Evolutionary conservation across 1,284 basidiomycete genomes (phyloP).

Genomic region (Heliocybe sulcata): DNA sequence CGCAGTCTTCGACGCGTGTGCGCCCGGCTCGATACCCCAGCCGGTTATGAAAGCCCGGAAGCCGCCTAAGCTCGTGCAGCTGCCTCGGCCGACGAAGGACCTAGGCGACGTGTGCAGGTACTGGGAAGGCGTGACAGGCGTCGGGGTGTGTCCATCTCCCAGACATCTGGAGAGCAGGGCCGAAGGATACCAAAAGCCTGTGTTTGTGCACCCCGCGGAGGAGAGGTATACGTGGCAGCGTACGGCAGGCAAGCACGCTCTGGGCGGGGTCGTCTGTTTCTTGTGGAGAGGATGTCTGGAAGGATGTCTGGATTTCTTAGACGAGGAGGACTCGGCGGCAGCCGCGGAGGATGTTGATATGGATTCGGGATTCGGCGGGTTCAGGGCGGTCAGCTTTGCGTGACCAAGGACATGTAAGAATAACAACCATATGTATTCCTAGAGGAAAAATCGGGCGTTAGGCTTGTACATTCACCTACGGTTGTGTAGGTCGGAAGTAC

Average conservation of each 20-base stretch:
- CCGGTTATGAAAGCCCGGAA: not conserved
- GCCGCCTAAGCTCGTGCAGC: constrained; percentile 8
- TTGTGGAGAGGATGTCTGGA: constrained; percentile 59
- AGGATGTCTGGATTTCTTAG: constrained; percentile 58
- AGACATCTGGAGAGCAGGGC: constrained; percentile 23
- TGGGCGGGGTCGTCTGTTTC: constrained; percentile 40
- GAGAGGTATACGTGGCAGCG: constrained; percentile 62
- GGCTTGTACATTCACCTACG: too few relatives aligned
- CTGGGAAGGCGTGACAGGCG: constrained; percentile 10
- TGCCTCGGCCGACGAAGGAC: constrained; percentile 3
- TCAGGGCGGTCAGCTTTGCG: not conserved
- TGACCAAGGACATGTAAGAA: too few relatives aligned
- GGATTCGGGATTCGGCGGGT: not conserved
- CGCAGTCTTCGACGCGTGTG: constrained; percentile 1
- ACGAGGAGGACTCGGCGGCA: constrained; percentile 8
- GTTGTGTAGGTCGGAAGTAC: too few relatives aligned
- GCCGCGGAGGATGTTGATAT: not conserved
- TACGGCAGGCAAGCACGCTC: constrained; percentile 32
- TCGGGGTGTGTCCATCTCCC: constrained; percentile 47
- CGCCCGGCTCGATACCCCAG: not conserved
- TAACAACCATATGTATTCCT: too few relatives aligned
- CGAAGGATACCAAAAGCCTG: constrained; percentile 14
- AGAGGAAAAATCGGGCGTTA: too few relatives aligned
- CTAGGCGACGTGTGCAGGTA: constrained; percentile 5
- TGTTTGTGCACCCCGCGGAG: constrained; percentile 53